phyloP scores from a whole-genome alignment of 1,139 yeast species.

The Hyphopichia wangnamkhiaoensis region DNA sequence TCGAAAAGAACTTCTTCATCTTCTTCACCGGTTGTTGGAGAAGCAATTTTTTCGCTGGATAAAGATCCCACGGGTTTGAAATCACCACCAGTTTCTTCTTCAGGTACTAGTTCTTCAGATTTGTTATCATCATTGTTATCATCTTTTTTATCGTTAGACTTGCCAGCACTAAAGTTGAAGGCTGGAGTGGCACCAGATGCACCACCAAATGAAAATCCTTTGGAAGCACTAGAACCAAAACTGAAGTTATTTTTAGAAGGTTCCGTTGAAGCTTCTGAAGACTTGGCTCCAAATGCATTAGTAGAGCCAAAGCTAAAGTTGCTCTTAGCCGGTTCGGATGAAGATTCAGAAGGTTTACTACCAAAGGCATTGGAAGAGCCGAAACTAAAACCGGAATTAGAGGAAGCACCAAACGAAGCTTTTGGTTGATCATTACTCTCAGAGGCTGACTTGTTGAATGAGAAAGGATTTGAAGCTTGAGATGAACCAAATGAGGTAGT shows the following conservation, averaged over 20 bases:
- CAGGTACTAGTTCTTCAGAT: constrained; percentile 29
- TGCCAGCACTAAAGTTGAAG: constrained; percentile 16
- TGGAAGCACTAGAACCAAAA: constrained; percentile 1
- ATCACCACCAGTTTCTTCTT: constrained; percentile 45
- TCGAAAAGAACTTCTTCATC: constrained; percentile 65
- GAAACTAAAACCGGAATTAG: constrained; percentile 1
- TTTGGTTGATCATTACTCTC: constrained; percentile 2
- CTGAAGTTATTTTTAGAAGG: constrained; percentile 3
- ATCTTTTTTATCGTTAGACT: constrained; percentile 7
- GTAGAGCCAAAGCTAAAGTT: constrained; percentile 5
- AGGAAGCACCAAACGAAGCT: constrained; percentile 7
- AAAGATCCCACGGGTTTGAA: constrained; percentile 51
- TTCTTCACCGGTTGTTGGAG: constrained; percentile 77
- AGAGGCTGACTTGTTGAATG: constrained; percentile 12
- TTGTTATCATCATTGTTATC: constrained; percentile 44
- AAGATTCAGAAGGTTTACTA: constrained; percentile 10
- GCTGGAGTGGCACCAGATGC: constrained; percentile 15
- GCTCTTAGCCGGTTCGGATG: constrained; percentile 2
- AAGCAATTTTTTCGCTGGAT: constrained; percentile 43
- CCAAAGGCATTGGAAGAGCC: constrained; percentile 12
- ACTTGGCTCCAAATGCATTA: constrained; percentile 9
- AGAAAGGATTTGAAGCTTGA: constrained; percentile 12
- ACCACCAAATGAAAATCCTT: constrained; percentile 7
- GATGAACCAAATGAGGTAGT: constrained; percentile 22
- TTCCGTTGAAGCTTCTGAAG: neutral